A percentile compares a stretch with the other conserved stretches of the same genome.
Conservation (phyloP, 352 stramenopile species). For the Pythium rhizo-oryzae region DNA sequence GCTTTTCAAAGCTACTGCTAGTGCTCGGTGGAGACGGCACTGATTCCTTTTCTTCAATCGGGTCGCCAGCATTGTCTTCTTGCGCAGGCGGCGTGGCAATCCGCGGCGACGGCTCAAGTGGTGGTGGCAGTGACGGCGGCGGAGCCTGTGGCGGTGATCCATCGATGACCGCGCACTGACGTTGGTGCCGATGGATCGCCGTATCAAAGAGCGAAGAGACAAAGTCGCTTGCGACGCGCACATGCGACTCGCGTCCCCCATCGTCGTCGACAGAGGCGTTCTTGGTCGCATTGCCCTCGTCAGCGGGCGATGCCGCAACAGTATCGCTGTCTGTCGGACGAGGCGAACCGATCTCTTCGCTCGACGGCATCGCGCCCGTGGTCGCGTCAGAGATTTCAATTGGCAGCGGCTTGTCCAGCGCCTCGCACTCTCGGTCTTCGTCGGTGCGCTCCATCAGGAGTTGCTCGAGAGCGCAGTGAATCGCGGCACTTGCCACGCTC, state of each 20-base stretch:
- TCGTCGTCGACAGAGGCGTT: neutral
- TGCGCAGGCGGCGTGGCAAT: neutral
- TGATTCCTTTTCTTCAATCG: neutral
- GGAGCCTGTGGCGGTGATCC: neutral
- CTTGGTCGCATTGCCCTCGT: neutral
- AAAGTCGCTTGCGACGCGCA: neutral
- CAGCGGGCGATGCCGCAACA: neutral
- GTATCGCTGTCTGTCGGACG: too few relatives aligned
- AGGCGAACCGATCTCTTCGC: neutral
- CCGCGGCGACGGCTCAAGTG: too few relatives aligned
- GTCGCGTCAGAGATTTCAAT: neutral
- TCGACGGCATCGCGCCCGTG: neutral
- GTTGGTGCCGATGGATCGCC: neutral
- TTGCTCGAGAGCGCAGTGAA: neutral
- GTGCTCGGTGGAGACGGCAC: neutral
- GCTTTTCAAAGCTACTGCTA: neutral
- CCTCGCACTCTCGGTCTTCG: too few relatives aligned
- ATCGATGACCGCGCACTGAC: neutral
- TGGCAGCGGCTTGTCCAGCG: too few relatives aligned
- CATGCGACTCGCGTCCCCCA: neutral
- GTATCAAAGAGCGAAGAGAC: neutral
- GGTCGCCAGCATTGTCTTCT: neutral
- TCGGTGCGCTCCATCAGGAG: neutral
- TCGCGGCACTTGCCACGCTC: neutral
- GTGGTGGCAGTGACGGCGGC: neutral